These are phyloP conservation scores for Capsicum baccatum DNA, from an alignment of 257 asterid species.

Conservation along the genomic window DNA sequence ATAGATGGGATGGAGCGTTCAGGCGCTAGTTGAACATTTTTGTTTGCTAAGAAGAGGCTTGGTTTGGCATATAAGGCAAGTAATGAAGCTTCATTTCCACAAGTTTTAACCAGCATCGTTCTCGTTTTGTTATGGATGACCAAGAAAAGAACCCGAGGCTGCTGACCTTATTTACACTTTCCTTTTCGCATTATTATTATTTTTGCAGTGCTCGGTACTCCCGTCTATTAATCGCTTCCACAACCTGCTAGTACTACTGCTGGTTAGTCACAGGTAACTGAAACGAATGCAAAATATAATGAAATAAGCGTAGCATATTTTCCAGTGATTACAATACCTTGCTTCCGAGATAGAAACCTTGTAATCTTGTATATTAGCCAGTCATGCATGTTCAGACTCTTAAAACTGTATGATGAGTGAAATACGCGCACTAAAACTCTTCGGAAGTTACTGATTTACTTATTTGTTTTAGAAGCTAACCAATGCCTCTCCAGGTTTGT, in stretches of 20 bases:
- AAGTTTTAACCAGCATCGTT: neutral
- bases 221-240: slow-evolving; percentile 12
- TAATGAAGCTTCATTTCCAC: slow-evolving; percentile 18
- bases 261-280: slow-evolving; percentile 24
- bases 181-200: neutral
- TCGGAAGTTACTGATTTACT: neutral
- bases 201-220: neutral
- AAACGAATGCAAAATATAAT: slow-evolving; percentile 19
- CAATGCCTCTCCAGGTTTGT: neutral
- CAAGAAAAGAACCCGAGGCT: slow-evolving; percentile 14
- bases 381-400: slow-evolving; percentile 22
- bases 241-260: neutral
- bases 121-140: slow-evolving; percentile 17
- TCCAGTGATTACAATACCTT: slow-evolving; percentile 10
- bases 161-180: neutral
- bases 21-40: neutral
- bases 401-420: neutral
- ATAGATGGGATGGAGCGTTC: slow-evolving; percentile 28
- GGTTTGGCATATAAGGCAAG: neutral
- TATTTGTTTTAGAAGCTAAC: neutral
- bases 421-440: neutral
- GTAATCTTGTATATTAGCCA: slow-evolving; percentile 9
- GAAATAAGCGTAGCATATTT: slow-evolving; percentile 17
- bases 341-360: neutral
- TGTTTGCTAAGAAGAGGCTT: slow-evolving; percentile 1